These are phyloP conservation scores for Lasiodiplodia hormozganensis DNA, from an alignment of 2,329 filamentous ascomycete genomes.

Conservation along the genomic window DNA sequence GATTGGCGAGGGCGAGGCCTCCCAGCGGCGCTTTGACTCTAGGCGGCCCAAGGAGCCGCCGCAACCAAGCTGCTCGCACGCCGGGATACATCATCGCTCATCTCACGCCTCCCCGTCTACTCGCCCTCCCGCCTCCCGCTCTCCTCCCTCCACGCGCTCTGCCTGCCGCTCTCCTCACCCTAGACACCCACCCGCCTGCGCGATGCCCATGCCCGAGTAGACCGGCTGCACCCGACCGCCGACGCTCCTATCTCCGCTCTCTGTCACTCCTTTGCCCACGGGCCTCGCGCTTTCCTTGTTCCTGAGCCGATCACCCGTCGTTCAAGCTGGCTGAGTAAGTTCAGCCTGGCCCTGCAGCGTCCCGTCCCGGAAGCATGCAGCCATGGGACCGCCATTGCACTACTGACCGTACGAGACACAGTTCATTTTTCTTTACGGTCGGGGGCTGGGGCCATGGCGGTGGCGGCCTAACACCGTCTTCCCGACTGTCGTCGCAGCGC, in stretches of 20 bases:
- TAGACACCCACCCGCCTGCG: neutral
- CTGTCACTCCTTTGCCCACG: slow-evolving; percentile 27
- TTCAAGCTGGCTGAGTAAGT: slow-evolving; percentile 40
- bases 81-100: slow-evolving; percentile 29
- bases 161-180: neutral
- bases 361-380: slow-evolving; percentile 17
- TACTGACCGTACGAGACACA: slow-evolving; percentile 27
- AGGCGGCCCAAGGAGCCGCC: slow-evolving; percentile 22
- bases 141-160: neutral
- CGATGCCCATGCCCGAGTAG: slow-evolving; percentile 27
- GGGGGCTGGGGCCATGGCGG: slow-evolving; percentile 44
- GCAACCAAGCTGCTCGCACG: slow-evolving; percentile 23
- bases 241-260: slow-evolving; percentile 26
- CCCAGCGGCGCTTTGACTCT: slow-evolving; percentile 23
- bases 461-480: slow-evolving; percentile 40
- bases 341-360: slow-evolving; percentile 24
- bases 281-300: slow-evolving; percentile 27
- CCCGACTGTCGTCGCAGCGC: slow-evolving; percentile 38
- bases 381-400: slow-evolving; percentile 28
- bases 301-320: slow-evolving; percentile 25
- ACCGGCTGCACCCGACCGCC: slow-evolving; percentile 20
- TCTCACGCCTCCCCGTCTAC: slow-evolving; percentile 20
- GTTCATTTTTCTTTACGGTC: slow-evolving; percentile 42
- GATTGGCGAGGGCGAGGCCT: slow-evolving; percentile 21
- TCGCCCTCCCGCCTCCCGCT: slow-evolving; percentile 14